Conservation (phyloP, 2,329 filamentous ascomycete species). For the Fusarium incarnatum region DNA sequence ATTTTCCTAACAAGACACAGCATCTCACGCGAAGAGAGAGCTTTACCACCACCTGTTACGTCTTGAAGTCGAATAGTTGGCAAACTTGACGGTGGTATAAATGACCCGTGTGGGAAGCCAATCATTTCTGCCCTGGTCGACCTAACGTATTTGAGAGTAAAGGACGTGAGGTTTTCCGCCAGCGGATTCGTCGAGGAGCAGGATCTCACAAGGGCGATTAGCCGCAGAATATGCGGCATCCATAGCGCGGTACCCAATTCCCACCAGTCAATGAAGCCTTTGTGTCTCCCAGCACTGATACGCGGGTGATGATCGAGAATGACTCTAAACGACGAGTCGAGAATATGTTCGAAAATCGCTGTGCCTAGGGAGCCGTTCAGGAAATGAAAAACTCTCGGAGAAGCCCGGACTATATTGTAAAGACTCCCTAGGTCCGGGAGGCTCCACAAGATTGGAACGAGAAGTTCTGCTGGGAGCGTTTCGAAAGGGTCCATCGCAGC, state of each 20-base stretch:
- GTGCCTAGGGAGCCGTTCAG: slow-evolving; percentile 12
- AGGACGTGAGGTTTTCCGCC: slow-evolving; percentile 2
- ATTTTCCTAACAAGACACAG: slow-evolving; percentile 20
- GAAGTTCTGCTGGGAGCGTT: slow-evolving; percentile 17
- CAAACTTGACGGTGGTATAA: background rate
- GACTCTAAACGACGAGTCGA: slow-evolving; percentile 7
- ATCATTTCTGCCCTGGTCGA: background rate
- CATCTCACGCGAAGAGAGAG: slow-evolving; percentile 1
- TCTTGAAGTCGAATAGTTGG: slow-evolving; percentile 7
- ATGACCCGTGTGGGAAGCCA: slow-evolving; percentile 3
- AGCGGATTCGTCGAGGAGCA: background rate
- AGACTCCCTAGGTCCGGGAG: slow-evolving; percentile 18
- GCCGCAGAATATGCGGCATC: slow-evolving; percentile 23
- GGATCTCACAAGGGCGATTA: slow-evolving; percentile 22
- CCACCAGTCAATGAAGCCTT: background rate
- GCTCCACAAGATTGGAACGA: slow-evolving; percentile 9
- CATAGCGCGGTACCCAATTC: slow-evolving; percentile 12
- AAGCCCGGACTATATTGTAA: slow-evolving; percentile 5
- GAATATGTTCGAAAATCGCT: slow-evolving; percentile 15
- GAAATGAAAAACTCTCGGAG: slow-evolving; percentile 19
- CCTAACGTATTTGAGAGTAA: slow-evolving; percentile 15
- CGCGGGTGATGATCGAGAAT: too few relatives aligned
- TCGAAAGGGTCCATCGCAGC: slow-evolving; percentile 21
- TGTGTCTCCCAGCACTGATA: background rate
- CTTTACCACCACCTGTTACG: background rate